Percentiles rank a stretch among this genome's conserved stretches.
These are phyloP conservation scores for Lotus japonicus DNA, from an alignment of 306 rosid genomes.

Conservation along the genomic window DNA sequence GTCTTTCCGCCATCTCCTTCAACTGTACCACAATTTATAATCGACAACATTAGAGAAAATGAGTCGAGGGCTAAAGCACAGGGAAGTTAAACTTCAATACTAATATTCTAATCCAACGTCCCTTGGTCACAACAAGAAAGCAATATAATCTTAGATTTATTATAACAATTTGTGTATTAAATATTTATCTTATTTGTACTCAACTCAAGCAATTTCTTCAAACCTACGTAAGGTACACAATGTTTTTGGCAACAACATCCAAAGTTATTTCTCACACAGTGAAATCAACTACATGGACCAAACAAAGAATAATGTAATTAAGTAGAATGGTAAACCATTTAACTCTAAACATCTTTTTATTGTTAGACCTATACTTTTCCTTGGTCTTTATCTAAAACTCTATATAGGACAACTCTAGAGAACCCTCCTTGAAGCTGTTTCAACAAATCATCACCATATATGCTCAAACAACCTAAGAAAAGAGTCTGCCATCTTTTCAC, in stretches of 20 bases:
- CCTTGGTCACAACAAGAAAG: background rate
- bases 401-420: too few relatives aligned
- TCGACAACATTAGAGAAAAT: slow-evolving; percentile 25
- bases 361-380: too few relatives aligned
- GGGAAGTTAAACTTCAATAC: slow-evolving; percentile 1
- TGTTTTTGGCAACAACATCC: background rate
- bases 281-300: too few relatives aligned
- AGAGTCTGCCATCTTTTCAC: too few relatives aligned
- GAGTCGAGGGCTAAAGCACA: slow-evolving; percentile 3
- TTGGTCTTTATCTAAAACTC: too few relatives aligned
- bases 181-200: background rate
- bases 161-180: background rate
- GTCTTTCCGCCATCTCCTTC: slow-evolving; percentile 60
- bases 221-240: background rate
- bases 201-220: background rate
- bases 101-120: background rate
- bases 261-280: too few relatives aligned
- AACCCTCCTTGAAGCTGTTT: too few relatives aligned
- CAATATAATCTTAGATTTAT: background rate
- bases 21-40: slow-evolving; percentile 44
- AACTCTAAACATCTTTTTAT: too few relatives aligned
- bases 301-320: too few relatives aligned
- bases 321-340: too few relatives aligned
- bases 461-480: too few relatives aligned
- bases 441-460: too few relatives aligned